phyloP scores from a whole-genome alignment of 1,139 yeast genomes.

The Kodamaea plutei region DNA sequence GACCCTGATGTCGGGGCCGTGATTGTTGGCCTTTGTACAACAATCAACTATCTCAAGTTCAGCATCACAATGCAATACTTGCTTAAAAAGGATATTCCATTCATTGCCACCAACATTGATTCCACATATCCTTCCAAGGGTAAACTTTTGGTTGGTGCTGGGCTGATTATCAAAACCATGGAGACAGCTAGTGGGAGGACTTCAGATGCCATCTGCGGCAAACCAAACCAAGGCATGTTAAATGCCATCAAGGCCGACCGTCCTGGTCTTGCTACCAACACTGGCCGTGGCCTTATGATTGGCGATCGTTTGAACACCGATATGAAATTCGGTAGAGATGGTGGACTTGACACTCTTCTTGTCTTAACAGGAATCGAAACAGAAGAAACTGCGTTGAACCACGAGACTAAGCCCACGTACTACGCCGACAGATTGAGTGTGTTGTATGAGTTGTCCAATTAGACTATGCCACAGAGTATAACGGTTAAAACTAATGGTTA shows the following conservation, averaged over 20 bases:
- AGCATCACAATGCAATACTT: slow-evolving; percentile 82
- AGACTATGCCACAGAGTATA: too few relatives aligned
- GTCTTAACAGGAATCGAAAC: slow-evolving; percentile 90
- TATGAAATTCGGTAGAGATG: slow-evolving; percentile 84
- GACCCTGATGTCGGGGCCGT: slow-evolving; percentile 84
- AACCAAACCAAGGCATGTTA: slow-evolving; percentile 88
- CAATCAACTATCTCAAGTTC: slow-evolving; percentile 74
- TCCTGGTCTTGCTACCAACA: slow-evolving; percentile 43
- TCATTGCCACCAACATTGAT: slow-evolving; percentile 93
- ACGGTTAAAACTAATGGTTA: too few relatives aligned
- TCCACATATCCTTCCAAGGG: slow-evolving; percentile 93
- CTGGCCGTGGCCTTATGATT: slow-evolving; percentile 75
- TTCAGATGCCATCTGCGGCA: slow-evolving; percentile 72
- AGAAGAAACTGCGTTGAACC: slow-evolving; percentile 50
- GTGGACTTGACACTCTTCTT: slow-evolving; percentile 77
- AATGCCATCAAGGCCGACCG: slow-evolving; percentile 77
- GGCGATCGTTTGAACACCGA: slow-evolving; percentile 97
- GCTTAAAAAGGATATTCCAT: slow-evolving; percentile 58
- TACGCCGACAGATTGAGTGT: slow-evolving; percentile 76
- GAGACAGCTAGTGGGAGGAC: slow-evolving; percentile 71
- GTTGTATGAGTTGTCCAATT: slow-evolving; percentile 53
- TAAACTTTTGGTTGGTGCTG: slow-evolving; percentile 87
- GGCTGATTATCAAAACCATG: slow-evolving; percentile 82
- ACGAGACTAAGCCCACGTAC: slow-evolving; percentile 58
- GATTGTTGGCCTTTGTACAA: slow-evolving; percentile 77